Evolutionary conservation across 768 basidiomycete species (phyloP).

Genomic region (Mrakia blollopis): DNA sequence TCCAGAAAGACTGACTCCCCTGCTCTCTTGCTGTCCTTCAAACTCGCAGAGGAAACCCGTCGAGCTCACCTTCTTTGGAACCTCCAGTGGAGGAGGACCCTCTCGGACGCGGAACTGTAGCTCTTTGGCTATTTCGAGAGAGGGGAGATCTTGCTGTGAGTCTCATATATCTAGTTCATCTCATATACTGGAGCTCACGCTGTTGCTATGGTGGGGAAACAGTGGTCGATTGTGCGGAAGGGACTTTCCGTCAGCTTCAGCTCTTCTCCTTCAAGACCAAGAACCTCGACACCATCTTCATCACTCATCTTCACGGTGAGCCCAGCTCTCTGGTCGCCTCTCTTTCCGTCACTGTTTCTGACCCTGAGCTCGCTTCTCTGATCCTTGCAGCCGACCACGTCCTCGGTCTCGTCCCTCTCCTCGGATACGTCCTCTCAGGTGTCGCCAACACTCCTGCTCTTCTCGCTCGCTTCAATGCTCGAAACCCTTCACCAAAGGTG

Average conservation of each 20-base stretch:
- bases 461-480: conserved; percentile 9
- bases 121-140: neutral
- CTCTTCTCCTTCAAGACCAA: conserved; percentile 63
- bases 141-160: neutral
- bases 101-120: neutral
- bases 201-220: neutral
- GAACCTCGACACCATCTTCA: conserved; percentile 64
- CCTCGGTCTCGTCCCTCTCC: conserved; percentile 65
- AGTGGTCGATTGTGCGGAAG: conserved; percentile 85
- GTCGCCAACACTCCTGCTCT: conserved; percentile 47
- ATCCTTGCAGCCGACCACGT: conserved; percentile 59
- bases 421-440: conserved; percentile 61
- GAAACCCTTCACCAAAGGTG: conserved; percentile 24
- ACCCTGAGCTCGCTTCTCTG: conserved; percentile 8
- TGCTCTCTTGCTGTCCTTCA: neutral
- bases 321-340: conserved; percentile 13
- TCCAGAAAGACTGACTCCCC: neutral
- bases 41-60: neutral
- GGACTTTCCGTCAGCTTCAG: conserved; percentile 65
- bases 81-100: conserved; percentile 10
- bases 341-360: neutral
- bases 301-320: conserved; percentile 79
- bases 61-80: conserved; percentile 4
- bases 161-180: neutral
- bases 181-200: too few relatives aligned